Evolutionary conservation across 768 basidiomycete species (phyloP).

Genomic region (Rhodotorula paludigena): DNA sequence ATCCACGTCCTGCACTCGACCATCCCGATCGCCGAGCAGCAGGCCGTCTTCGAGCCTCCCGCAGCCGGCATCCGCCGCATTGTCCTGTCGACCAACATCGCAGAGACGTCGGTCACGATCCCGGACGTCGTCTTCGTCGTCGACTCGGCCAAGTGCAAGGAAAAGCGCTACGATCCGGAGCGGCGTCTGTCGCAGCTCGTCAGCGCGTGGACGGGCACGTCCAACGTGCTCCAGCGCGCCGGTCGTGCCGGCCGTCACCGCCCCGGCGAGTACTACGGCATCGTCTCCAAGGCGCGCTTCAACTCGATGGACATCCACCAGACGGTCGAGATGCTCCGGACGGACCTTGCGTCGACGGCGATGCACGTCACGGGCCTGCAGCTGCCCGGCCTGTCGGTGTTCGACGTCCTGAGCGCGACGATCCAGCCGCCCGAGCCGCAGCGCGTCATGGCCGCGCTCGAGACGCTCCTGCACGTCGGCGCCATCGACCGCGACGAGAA

Average conservation of each 20-base stretch:
- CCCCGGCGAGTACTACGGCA: constrained; percentile 82
- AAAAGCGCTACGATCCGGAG: constrained; percentile 57
- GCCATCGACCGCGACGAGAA: constrained; percentile 71
- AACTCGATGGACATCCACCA: constrained; percentile 67
- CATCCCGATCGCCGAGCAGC: constrained; percentile 81
- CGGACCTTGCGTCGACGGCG: constrained; percentile 50
- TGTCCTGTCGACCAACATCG: constrained; percentile 90
- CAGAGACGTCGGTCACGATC: constrained; percentile 91
- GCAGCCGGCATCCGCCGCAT: constrained; percentile 70
- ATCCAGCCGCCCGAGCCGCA: constrained; percentile 82
- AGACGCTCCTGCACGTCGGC: constrained; percentile 73
- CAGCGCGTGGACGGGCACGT: constrained; percentile 82
- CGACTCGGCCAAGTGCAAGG: constrained; percentile 48
- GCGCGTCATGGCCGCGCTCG: constrained; percentile 73
- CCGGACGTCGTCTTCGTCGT: constrained; percentile 55
- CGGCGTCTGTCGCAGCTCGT: constrained; percentile 82
- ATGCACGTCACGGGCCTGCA: constrained; percentile 95
- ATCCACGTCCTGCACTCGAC: constrained; percentile 84
- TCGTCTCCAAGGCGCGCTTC: constrained; percentile 63
- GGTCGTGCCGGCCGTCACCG: constrained; percentile 89
- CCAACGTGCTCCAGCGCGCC: constrained; percentile 83
- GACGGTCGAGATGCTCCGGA: constrained; percentile 73
- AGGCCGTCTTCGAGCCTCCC: constrained; percentile 80
- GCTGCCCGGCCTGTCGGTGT: constrained; percentile 76
- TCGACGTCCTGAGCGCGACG: constrained; percentile 74